Percentiles rank a stretch among this genome's conserved stretches.
These are phyloP conservation scores for Beta corolliflora DNA, from an alignment of 179 eudicot genomes.

Conservation along the genomic window DNA sequence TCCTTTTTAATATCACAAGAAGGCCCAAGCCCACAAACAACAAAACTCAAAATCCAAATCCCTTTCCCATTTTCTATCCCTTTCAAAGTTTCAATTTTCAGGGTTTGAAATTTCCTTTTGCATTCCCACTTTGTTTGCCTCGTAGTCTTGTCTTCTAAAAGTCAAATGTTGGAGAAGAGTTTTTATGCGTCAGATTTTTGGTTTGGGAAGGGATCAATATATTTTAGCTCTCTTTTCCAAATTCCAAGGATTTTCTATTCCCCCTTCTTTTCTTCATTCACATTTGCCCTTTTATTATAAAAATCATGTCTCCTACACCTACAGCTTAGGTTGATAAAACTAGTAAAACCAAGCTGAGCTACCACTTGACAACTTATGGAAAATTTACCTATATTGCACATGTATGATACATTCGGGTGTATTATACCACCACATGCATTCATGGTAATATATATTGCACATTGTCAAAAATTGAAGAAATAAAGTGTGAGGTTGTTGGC, in stretches of 20 bases:
- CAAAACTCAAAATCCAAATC: slow-evolving; percentile 4
- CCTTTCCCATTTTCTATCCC: slow-evolving; percentile 25
- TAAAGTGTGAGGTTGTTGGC: too few species aligned
- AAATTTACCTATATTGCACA: too few species aligned
- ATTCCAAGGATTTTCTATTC: background rate
- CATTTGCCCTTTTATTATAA: background rate
- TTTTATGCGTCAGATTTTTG: background rate
- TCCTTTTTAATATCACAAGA: slow-evolving; percentile 6
- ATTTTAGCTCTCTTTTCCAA: slow-evolving; percentile 15
- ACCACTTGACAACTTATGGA: too few species aligned
- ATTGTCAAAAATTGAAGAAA: too few species aligned
- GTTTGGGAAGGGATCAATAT: slow-evolving; percentile 1
- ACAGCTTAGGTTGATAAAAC: too few species aligned
- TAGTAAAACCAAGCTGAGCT: too few species aligned
- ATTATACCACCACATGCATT: too few species aligned
- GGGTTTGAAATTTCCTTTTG: background rate
- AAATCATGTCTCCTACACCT: too few species aligned
- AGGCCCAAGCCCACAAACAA: slow-evolving; percentile 24
- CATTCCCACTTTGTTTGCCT: background rate
- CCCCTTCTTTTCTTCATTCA: background rate
- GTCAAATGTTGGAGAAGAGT: slow-evolving; percentile 5
- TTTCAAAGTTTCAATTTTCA: slow-evolving; percentile 16
- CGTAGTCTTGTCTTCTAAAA: slow-evolving; percentile 20
- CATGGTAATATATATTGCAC: too few species aligned
- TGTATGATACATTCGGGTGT: too few species aligned